Conservation (phyloP, 2,329 filamentous ascomycete species). For the Aphanoascus verrucosus region DNA sequence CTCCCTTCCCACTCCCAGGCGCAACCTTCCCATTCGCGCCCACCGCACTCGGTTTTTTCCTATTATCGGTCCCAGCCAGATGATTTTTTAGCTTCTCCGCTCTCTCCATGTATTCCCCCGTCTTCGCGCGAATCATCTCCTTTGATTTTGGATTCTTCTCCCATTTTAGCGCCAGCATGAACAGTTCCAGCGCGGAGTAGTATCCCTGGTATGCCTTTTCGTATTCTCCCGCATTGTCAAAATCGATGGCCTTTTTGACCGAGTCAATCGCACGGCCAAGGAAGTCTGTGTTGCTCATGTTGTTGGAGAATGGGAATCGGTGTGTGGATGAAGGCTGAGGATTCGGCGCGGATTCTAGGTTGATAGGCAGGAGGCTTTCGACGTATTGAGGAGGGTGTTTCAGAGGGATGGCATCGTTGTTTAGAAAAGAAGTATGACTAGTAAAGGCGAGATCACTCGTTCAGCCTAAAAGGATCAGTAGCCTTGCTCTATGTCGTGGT, state of each 20-base stretch:
- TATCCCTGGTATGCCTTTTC: slow-evolving; percentile 94
- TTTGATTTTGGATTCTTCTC: slow-evolving; percentile 97
- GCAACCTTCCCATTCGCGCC: slow-evolving; percentile 43
- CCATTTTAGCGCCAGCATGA: slow-evolving; percentile 99
- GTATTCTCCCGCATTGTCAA: slow-evolving; percentile 90
- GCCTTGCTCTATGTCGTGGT: background rate
- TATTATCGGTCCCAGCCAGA: slow-evolving; percentile 52
- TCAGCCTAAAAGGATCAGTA: background rate
- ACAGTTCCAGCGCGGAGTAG: slow-evolving; percentile 90
- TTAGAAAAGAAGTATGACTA: background rate
- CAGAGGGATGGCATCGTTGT: background rate
- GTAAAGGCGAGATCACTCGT: background rate
- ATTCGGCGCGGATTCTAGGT: background rate
- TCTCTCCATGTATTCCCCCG: slow-evolving; percentile 94
- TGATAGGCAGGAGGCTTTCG: background rate
- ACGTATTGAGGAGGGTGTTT: background rate
- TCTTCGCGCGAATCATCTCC: slow-evolving; percentile 93
- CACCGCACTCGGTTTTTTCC: slow-evolving; percentile 43
- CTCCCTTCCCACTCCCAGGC: slow-evolving; percentile 43
- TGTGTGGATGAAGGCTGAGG: background rate
- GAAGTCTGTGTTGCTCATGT: slow-evolving; percentile 94
- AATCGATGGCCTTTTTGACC: slow-evolving; percentile 95
- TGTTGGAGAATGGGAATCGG: slow-evolving; percentile 23
- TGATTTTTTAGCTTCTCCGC: slow-evolving; percentile 96
- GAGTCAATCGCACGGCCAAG: slow-evolving; percentile 90